A percentile compares a stretch with the other conserved stretches of the same genome.
Evolutionary conservation across 176 grass and related monocot genomes (phyloP).

Genomic region (Poa pratensis): DNA sequence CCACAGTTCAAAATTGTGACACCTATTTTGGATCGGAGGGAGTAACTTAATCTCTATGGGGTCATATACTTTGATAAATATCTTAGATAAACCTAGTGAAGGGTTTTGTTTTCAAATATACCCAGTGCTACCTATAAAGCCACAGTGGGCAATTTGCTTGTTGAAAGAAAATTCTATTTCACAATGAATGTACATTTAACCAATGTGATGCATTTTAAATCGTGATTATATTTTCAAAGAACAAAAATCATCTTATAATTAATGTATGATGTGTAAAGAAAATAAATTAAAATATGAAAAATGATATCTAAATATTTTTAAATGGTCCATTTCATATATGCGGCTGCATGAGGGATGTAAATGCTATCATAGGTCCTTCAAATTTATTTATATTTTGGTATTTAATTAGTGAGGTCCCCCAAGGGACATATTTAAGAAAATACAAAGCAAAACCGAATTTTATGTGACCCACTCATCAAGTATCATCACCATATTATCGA

Average conservation of each 20-base stretch:
- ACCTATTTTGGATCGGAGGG: too few species aligned
- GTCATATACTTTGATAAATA: not conserved
- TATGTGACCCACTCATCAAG: not conserved
- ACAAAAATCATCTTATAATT: not conserved
- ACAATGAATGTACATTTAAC: not conserved
- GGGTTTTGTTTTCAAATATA: not conserved
- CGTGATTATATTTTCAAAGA: not conserved
- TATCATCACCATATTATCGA: not conserved
- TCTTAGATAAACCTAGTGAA: not conserved
- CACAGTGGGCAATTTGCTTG: not conserved
- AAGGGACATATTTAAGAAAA: not conserved
- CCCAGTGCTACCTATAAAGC: not conserved
- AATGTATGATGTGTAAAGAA: not conserved
- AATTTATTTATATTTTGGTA: not conserved
- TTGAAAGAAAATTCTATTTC: not conserved
- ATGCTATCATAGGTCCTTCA: not conserved
- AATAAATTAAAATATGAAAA: not conserved
- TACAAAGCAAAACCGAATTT: not conserved
- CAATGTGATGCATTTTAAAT: not conserved
- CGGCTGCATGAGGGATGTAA: not conserved
- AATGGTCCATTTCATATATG: not conserved
- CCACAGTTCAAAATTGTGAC: too few species aligned
- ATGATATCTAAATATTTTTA: not conserved
- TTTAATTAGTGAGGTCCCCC: not conserved
- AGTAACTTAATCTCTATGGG: not conserved